Evolutionary conservation across 1,284 basidiomycete species (phyloP).

Genomic region (Singerocomus inundabilis): DNA sequence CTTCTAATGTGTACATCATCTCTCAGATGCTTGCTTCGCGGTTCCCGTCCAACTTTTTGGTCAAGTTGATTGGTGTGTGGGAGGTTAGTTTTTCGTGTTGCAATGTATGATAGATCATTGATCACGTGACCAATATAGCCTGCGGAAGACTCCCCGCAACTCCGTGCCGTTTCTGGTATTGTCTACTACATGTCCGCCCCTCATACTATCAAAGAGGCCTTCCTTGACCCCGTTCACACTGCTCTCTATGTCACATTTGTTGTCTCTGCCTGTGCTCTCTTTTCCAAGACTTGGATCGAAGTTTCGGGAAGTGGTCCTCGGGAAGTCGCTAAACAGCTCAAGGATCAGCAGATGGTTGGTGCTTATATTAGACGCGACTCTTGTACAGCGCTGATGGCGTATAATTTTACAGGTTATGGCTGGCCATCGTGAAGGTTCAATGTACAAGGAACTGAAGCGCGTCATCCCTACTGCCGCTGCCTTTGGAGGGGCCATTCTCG

Average conservation of each 20-base stretch:
- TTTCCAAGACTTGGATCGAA: conserved; percentile 99
- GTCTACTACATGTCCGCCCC: conserved; percentile 98
- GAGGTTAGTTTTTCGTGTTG: conserved; percentile 64
- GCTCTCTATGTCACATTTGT: conserved; percentile 91
- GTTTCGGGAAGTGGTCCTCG: conserved; percentile 94
- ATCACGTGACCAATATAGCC: conserved; percentile 51
- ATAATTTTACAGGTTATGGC: conserved; percentile 73
- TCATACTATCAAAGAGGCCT: conserved; percentile 82
- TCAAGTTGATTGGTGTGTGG: conserved; percentile 92
- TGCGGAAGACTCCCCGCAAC: conserved; percentile 89
- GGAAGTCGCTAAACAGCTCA: conserved; percentile 97
- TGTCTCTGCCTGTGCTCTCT: conserved; percentile 91
- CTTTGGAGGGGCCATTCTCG: conserved; percentile 94
- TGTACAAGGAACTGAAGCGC: conserved; percentile 99
- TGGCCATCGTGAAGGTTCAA: conserved; percentile 93
- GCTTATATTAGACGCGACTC: background rate
- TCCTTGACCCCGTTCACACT: conserved; percentile 94
- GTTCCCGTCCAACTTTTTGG: conserved; percentile 91
- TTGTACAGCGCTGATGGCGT: background rate
- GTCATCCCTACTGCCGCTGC: conserved; percentile 97
- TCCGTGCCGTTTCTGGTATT: conserved; percentile 89
- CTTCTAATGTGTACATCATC: conserved; percentile 94
- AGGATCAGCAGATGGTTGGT: conserved; percentile 93
- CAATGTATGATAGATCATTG: background rate
- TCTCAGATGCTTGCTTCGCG: conserved; percentile 92